These are phyloP conservation scores for Nymphaea colorata DNA, from an alignment of 164 flowering plant species.

Conservation along the genomic window DNA sequence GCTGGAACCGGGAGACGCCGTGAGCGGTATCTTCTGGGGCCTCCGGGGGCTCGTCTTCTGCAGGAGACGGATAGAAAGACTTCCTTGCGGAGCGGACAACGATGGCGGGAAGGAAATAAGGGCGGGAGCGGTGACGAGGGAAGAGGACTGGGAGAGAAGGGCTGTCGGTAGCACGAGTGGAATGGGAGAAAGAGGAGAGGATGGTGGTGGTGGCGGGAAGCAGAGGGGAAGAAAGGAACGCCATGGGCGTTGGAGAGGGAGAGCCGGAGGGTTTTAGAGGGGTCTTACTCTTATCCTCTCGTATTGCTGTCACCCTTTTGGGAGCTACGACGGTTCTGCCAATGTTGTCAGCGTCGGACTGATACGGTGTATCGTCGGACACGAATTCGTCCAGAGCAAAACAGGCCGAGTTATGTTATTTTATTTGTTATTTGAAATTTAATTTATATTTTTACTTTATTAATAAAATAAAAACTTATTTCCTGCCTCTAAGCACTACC, in stretches of 20 bases:
- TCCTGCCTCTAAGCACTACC: too few species aligned
- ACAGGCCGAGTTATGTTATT: too few species aligned
- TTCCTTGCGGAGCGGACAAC: conserved; percentile 33
- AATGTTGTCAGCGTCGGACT: too few species aligned
- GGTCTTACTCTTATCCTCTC: background rate
- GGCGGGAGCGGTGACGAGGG: conserved; percentile 1
- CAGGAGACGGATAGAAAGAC: conserved; percentile 43
- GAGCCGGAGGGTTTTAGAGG: background rate
- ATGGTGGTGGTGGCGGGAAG: background rate
- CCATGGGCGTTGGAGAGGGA: conserved; percentile 4
- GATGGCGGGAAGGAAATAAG: conserved; percentile 1
- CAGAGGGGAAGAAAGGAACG: conserved; percentile 6
- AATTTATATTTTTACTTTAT: too few species aligned
- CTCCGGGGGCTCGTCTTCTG: conserved; percentile 90
- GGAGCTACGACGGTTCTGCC: too few species aligned
- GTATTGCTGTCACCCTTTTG: too few species aligned
- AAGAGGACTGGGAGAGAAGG: background rate
- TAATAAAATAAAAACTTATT: too few species aligned
- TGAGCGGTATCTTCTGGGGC: conserved; percentile 75
- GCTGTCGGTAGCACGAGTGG: conserved; percentile 5
- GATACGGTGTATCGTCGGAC: too few species aligned
- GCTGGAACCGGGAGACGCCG: conserved; percentile 69
- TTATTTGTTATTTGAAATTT: too few species aligned
- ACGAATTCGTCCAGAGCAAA: too few species aligned
- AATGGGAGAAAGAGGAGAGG: conserved; percentile 9